Evolutionary conservation across 495 filamentous ascomycete genomes (phyloP), one percentile per base, ranked within the genome.

Genomic region (Penicillium cataractarum): DNA sequence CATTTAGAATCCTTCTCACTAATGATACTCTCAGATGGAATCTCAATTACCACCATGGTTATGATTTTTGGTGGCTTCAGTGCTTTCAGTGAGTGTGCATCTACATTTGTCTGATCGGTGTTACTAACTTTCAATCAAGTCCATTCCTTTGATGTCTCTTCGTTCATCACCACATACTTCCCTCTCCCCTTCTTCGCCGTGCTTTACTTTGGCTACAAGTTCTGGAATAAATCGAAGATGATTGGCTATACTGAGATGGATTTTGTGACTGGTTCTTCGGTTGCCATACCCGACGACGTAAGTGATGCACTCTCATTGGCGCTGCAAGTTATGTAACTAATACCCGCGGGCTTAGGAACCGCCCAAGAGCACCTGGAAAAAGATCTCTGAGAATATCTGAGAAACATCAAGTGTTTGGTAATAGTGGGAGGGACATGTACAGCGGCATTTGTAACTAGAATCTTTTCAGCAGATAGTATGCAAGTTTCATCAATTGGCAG

Each of bases 51-150:
- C 26, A 53, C 59, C n/a, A 55, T 69, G 58, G 67, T 69, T 4
- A 66, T 69, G 15, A 66, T 69, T 12, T 69, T 69, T 31, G 67
- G 67, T 48, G 67, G 67, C 24, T 69, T 69, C 33, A 60, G 67
- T 51, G 48, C 67, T n/a, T 69, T 69, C 54, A 69, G 64, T 69
- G 51, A 64, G 67, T 50, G 39, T 40, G 39, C 39, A 6, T 40
- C 39, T 40, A 17, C 13, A 17, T 19, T n/a, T 40, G n/a, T n/a
- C n/a, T 40, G 13, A 40, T 19, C 39, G n/a, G 13, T 4, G n/a
- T n/a, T 40, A 40, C 39, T 40, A 40, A 40, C 39, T 17, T n/a
- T 17, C 15, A n/a, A 40, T 46, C 3, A 26, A 69, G 66, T 69
- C 21, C 63, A 66, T 56, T 46, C 42, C 2, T 69, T 69, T 32